These are phyloP conservation scores for Glonium stellatum DNA, from an alignment of 495 filamentous ascomycete species.

Conservation along the genomic window DNA sequence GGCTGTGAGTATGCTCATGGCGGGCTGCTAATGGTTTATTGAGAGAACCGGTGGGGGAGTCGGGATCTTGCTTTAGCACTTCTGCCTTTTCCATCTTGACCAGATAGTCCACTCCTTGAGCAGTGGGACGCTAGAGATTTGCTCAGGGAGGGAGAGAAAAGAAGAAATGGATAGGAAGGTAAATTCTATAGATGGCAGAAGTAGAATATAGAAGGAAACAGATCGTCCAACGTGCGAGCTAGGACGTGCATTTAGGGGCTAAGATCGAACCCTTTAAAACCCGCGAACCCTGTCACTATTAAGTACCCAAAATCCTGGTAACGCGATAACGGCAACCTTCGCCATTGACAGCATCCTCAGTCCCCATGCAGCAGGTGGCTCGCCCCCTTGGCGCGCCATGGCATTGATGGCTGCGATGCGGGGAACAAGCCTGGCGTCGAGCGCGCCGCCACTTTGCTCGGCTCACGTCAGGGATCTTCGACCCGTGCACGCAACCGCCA, in stretches of 20 bases:
- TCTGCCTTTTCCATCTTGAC: slow-evolving; percentile 18
- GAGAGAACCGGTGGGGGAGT: not conserved
- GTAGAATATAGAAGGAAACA: no score
- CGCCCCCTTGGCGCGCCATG: no score
- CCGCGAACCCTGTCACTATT: no score
- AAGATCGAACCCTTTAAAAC: no score
- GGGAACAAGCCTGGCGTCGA: not conserved
- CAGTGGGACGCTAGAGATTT: not conserved
- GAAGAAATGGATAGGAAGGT: not conserved
- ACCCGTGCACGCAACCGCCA: no score
- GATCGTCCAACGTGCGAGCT: no score
- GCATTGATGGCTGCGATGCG: not conserved
- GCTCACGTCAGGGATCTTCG: not conserved
- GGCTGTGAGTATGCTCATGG: not conserved
- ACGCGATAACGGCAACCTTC: no score
- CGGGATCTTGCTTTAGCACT: slow-evolving; percentile 11
- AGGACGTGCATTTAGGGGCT: no score
- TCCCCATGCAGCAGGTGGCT: no score
- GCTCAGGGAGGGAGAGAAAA: not conserved
- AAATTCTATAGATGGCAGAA: no score
- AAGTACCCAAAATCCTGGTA: no score
- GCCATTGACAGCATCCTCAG: no score
- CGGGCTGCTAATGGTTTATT: not conserved
- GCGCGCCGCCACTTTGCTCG: not conserved
- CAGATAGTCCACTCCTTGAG: not conserved